Conservation (phyloP, 208 protist species). For the Novymonas esmeraldas region DNA sequence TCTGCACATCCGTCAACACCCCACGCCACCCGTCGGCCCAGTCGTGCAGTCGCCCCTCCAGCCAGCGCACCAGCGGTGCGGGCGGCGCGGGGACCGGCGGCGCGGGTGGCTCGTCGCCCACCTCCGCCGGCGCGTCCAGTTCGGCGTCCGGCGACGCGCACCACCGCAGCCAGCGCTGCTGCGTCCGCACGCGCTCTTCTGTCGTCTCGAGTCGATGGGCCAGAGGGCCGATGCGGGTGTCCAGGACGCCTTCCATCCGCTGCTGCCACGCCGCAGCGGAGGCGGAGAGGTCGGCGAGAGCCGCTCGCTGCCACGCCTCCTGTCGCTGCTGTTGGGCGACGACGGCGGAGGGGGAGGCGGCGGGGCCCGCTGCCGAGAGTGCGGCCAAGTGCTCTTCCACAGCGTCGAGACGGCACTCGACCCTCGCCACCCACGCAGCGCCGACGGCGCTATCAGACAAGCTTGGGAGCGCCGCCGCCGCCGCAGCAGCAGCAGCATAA, state of each 20-base stretch:
- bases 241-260: slow-evolving; percentile 3
- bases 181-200: neutral
- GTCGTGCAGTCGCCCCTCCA: slow-evolving; percentile 8
- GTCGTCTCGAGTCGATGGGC: slow-evolving; percentile 2
- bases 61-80: slow-evolving; percentile 10
- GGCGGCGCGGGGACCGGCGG: slow-evolving; percentile 12
- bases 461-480: too few species aligned
- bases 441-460: neutral
- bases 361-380: neutral
- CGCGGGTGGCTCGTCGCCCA: slow-evolving; percentile 1
- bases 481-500: too few species aligned
- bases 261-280: neutral
- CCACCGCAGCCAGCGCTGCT: slow-evolving; percentile 10
- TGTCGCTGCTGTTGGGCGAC: neutral
- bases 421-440: neutral
- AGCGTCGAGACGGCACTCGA: neutral
- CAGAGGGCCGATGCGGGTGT: slow-evolving; percentile 1
- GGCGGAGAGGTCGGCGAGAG: neutral
- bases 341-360: neutral
- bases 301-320: too few species aligned
- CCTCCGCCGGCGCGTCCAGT: neutral
- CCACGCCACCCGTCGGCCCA: slow-evolving; percentile 8
- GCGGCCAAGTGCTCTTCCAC: slow-evolving; percentile 1
- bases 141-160: neutral
- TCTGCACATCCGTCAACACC: slow-evolving; percentile 24